phyloP scores from a whole-genome alignment of 176 grass and related monocot species.

The Triticum turgidum region DNA sequence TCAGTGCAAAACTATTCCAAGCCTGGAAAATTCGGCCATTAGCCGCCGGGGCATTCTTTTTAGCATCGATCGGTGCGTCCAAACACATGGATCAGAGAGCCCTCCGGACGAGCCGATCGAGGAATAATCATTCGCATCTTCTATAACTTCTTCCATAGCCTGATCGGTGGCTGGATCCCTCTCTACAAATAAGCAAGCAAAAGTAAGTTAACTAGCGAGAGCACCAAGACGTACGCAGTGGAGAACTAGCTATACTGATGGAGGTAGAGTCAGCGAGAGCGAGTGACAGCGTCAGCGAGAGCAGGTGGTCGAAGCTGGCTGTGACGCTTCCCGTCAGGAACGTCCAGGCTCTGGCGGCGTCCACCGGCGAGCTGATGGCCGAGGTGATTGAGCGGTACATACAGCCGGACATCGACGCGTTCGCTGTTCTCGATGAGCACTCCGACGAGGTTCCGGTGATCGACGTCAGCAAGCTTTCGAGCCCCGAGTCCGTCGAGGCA shows the following conservation, averaged over 20 bases:
- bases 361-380: neutral
- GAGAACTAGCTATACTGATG: neutral
- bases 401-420: conserved; percentile 20
- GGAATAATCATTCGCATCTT: neutral
- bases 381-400: conserved; percentile 35
- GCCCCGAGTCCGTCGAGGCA: neutral
- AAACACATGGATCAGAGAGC: neutral
- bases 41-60: neutral
- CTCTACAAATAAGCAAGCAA: neutral
- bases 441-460: conserved; percentile 30
- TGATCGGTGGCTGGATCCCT: neutral
- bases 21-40: neutral
- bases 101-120: neutral
- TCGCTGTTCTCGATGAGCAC: neutral
- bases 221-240: neutral
- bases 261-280: neutral
- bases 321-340: conserved; percentile 28
- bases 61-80: neutral
- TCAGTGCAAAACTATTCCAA: neutral
- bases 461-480: conserved; percentile 31
- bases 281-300: neutral
- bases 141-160: neutral
- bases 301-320: neutral
- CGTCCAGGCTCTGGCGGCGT: conserved; percentile 45
- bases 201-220: neutral